phyloP scores from a whole-genome alignment of 1,284 basidiomycete genomes.

The Gymnopus androsaceus region DNA sequence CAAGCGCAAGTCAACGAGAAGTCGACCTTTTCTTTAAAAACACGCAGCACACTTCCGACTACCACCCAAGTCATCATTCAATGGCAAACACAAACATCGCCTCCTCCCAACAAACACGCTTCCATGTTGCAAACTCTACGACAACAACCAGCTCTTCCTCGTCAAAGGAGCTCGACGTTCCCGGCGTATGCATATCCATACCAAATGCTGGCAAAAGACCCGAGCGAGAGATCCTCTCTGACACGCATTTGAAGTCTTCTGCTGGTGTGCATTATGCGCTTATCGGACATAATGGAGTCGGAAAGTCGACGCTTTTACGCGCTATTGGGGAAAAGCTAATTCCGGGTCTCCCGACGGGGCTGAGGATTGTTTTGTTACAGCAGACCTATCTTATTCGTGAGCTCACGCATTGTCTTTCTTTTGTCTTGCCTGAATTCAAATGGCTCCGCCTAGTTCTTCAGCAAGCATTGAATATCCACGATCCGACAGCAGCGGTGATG shows the following conservation, averaged over 20 bases:
- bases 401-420: too few relatives aligned
- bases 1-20: too few relatives aligned
- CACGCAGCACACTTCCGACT: too few relatives aligned
- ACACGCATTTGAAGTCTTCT: constrained; percentile 54
- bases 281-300: constrained; percentile 59
- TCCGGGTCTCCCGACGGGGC: constrained; percentile 49
- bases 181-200: constrained; percentile 45
- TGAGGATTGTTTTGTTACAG: constrained; percentile 55
- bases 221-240: constrained; percentile 49
- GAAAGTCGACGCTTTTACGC: constrained; percentile 48
- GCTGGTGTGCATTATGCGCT: constrained; percentile 53
- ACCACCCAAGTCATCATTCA: too few relatives aligned
- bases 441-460: too few relatives aligned
- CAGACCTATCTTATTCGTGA: constrained; percentile 41
- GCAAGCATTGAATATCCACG: constrained; percentile 17
- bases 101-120: constrained; percentile 34
- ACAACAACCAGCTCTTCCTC: constrained; percentile 21
- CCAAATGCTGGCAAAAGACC: constrained; percentile 25
- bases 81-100: constrained; percentile 6
- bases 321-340: constrained; percentile 47
- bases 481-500: constrained; percentile 29
- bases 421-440: too few relatives aligned
- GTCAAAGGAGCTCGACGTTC: constrained; percentile 46
- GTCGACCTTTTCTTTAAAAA: too few relatives aligned
- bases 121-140: constrained; percentile 44